Evolutionary conservation across 495 filamentous ascomycete species (phyloP).

Genomic region (Durotheca rogersii): DNA sequence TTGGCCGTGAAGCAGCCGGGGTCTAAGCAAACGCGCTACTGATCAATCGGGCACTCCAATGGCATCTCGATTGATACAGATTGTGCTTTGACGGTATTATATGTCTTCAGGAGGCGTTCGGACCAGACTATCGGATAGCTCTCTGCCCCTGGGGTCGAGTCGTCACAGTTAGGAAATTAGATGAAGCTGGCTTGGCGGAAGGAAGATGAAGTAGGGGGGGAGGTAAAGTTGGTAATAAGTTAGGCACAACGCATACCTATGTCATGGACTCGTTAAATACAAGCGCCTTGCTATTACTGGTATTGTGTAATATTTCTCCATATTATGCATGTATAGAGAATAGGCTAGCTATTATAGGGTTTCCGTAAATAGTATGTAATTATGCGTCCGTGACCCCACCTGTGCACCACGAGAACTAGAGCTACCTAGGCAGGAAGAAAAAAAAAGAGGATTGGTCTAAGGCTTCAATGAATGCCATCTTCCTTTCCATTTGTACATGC

Average conservation of each 20-base stretch:
- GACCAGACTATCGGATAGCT: slow-evolving; percentile 9
- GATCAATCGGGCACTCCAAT: slow-evolving; percentile 14
- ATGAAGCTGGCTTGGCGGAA: no score
- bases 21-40: slow-evolving; percentile 32
- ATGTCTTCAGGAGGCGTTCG: slow-evolving; percentile 4
- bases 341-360: background rate
- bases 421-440: slow-evolving; percentile 2
- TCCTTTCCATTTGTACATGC: no score
- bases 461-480: no score
- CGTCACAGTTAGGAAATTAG: no score
- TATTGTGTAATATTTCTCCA: background rate
- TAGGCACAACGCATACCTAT: no score
- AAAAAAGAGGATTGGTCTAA: slow-evolving; percentile 2
- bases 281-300: background rate
- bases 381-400: no score
- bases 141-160: slow-evolving; percentile 12
- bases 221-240: no score
- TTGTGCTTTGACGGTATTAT: slow-evolving; percentile 4
- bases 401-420: no score
- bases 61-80: slow-evolving; percentile 26
- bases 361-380: no score
- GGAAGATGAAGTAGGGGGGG: no score
- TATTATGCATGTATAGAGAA: no score
- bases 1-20: slow-evolving; percentile 9
- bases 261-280: background rate